These are phyloP conservation scores for Vitis amurensis DNA, from an alignment of 164 flowering plant species.

Conservation along the genomic window DNA sequence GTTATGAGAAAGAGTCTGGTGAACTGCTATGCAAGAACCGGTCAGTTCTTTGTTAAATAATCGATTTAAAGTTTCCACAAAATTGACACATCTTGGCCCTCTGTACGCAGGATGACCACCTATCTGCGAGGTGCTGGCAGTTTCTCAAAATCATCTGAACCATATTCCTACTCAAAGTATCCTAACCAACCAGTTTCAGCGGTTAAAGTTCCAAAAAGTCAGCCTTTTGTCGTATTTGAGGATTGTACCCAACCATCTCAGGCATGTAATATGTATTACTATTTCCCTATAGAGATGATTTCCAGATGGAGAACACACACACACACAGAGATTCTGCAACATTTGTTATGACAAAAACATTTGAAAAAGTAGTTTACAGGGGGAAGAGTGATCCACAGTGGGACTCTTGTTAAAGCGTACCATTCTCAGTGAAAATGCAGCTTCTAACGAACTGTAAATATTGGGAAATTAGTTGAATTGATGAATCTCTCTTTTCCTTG, in stretches of 20 bases:
- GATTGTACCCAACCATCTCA: constrained; percentile 77
- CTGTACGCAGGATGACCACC: constrained; percentile 48
- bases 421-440: too few species aligned
- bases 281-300: neutral
- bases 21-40: constrained; percentile 78
- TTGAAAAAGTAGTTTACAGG: too few species aligned
- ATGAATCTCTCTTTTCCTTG: too few species aligned
- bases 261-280: constrained; percentile 33
- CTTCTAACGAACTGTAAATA: too few species aligned
- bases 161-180: constrained; percentile 70
- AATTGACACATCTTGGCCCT: neutral
- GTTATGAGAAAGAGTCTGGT: constrained; percentile 69
- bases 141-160: constrained; percentile 75
- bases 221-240: constrained; percentile 66
- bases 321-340: too few species aligned
- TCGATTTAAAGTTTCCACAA: neutral
- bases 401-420: too few species aligned
- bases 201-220: constrained; percentile 53
- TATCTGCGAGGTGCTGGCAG: constrained; percentile 94
- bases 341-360: too few species aligned
- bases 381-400: too few species aligned
- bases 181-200: constrained; percentile 40
- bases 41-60: constrained; percentile 33
- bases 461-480: too few species aligned
- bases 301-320: too few species aligned